Evolutionary conservation across 768 basidiomycete species (phyloP).

Genomic region (Leccinum olivaceopallidum): DNA sequence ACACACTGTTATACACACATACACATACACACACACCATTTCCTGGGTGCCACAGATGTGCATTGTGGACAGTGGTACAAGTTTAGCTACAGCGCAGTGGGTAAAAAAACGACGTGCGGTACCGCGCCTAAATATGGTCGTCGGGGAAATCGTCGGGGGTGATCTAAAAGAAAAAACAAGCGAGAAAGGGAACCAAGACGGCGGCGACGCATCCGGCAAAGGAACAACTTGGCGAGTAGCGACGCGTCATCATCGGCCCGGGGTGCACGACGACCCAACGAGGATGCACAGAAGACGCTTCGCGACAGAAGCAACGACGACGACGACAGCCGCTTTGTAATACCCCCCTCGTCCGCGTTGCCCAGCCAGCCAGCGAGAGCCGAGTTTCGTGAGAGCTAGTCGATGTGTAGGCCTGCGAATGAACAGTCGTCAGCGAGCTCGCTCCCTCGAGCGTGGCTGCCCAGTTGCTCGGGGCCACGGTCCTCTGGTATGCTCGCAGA

Average conservation of each 20-base stretch:
- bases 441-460: neutral
- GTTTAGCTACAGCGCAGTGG: conserved; percentile 9
- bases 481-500: neutral
- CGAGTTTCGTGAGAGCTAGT: conserved; percentile 12
- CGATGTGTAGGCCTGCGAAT: neutral
- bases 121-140: conserved; percentile 18
- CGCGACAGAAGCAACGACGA: neutral
- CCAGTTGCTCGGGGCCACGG: conserved; percentile 8
- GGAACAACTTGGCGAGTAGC: neutral
- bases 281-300: neutral
- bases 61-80: conserved; percentile 2
- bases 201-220: neutral
- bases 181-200: neutral
- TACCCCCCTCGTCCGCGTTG: neutral
- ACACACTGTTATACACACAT: neutral
- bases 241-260: neutral
- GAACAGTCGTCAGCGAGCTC: neutral
- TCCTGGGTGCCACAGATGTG: neutral
- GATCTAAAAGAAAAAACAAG: conserved; percentile 1
- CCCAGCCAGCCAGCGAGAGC: neutral
- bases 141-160: conserved; percentile 1
- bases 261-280: neutral
- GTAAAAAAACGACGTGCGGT: conserved; percentile 11
- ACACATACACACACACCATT: neutral
- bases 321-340: neutral